Evolutionary conservation across 179 eudicot genomes (phyloP), one percentile per base, ranked within the genome.

Genomic region (Drosera spatulata): DNA sequence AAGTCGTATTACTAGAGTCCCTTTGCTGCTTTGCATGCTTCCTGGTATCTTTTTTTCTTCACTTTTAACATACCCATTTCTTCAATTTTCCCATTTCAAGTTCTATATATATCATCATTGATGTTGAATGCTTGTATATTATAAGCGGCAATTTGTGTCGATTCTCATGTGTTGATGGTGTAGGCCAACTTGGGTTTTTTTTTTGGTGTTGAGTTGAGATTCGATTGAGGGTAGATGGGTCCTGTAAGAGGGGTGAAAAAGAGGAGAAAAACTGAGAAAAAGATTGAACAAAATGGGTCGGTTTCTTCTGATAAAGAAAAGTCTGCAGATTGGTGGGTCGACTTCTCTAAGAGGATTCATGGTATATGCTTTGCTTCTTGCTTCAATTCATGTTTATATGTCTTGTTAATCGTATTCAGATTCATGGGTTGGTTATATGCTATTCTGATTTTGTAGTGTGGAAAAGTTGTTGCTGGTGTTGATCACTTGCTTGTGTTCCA

Each of bases 321-420:
- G 39, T 65, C 77, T 74, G 70, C 59, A 59, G 84, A 88, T 76
- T 88, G 95, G 91, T 91, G 83, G 85, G 68, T 69, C 49, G 71
- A 64, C 55, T 77, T 85, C 69, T 75, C 83, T 39, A 80, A 75
- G 77, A 79, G 69, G 55, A 76, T 76, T 71, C 71, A 76, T 76
- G 91, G 98, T 88, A 84, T 75, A 49, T 7, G 59, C 11, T 22
- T 22, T 22, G 33, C 33, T 22, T 22, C 33, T 22, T 50, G 46
- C 33, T 22, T 22, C 33, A 22, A 22, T 22, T 22, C 33, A 22
- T 22, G 33, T 22, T 22, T 22, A 22, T 22, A 22, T 22, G 33
- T 22, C 33, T 22, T 22, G 33, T 22, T 22, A 22, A 22, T 22
- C 33, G 1, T 22, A 22, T 22, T 22, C 33, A 22, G 33, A 53